These are phyloP conservation scores for Pseudogymnoascus destructans DNA, from an alignment of 2,329 filamentous ascomycete species.

Conservation along the genomic window DNA sequence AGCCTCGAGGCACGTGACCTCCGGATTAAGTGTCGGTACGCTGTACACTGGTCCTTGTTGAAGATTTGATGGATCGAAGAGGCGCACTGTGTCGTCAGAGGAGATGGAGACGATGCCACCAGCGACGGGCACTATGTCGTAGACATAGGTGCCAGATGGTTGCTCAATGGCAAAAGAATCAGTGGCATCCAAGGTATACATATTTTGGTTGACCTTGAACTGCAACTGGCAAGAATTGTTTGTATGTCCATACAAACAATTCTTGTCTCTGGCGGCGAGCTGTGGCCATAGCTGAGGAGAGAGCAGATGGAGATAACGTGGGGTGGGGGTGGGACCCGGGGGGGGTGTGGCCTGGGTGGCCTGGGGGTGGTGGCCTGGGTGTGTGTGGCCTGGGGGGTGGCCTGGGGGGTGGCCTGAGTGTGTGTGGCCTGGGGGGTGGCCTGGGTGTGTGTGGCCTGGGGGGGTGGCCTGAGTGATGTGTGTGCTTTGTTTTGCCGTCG, in stretches of 20 bases:
- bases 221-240: conserved; percentile 1
- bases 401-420: no score
- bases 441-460: no score
- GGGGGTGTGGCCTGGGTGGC: neutral
- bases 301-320: neutral
- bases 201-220: conserved; percentile 16
- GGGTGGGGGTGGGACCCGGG: no score
- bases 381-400: no score
- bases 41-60: conserved; percentile 36
- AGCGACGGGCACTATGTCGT: conserved; percentile 28
- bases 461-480: no score
- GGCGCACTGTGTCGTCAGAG: conserved; percentile 55
- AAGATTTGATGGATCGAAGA: conserved; percentile 49
- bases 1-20: conserved; percentile 48
- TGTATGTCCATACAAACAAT: no score
- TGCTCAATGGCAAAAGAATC: conserved; percentile 20
- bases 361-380: no score
- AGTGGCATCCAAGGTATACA: conserved; percentile 22
- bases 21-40: conserved; percentile 42
- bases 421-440: no score
- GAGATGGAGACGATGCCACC: conserved; percentile 36
- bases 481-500: neutral
- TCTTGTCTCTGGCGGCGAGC: no score
- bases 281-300: no score
- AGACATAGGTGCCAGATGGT: conserved; percentile 30